phyloP scores from a whole-genome alignment of 2,329 filamentous ascomycete species.

The Pseudogymnoascus verrucosus region DNA sequence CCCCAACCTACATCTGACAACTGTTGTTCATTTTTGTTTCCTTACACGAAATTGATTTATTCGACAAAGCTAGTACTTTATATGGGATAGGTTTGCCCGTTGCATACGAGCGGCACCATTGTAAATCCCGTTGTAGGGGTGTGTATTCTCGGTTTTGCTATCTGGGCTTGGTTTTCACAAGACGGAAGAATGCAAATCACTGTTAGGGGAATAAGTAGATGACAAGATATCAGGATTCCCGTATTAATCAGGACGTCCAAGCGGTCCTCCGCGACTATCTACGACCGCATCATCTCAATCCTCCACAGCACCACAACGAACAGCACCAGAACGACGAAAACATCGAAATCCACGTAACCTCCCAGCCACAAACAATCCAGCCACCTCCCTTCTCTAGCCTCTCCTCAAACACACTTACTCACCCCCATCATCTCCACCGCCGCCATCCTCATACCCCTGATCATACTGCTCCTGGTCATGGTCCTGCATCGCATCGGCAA shows the following conservation, averaged over 20 bases:
- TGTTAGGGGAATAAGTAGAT: neutral
- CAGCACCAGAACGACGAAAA: neutral
- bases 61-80: too few species aligned
- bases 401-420: neutral
- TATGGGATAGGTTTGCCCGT: too few species aligned
- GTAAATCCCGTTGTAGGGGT: too few species aligned
- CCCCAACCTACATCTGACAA: too few species aligned
- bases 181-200: neutral
- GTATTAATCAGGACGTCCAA: neutral
- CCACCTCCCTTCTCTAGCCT: neutral
- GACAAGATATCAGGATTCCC: neutral
- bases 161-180: neutral
- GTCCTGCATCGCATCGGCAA: slow-evolving; percentile 60
- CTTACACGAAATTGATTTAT: too few species aligned
- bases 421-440: slow-evolving; percentile 14
- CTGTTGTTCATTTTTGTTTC: too few species aligned
- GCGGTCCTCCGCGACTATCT: neutral
- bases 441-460: slow-evolving; percentile 33
- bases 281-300: neutral
- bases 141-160: too few species aligned
- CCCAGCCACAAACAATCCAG: neutral
- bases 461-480: slow-evolving; percentile 51
- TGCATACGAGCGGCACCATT: too few species aligned
- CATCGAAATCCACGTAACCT: neutral
- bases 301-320: neutral